Conservation (phyloP, 768 basidiomycete species). For the Galerina marginata region DNA sequence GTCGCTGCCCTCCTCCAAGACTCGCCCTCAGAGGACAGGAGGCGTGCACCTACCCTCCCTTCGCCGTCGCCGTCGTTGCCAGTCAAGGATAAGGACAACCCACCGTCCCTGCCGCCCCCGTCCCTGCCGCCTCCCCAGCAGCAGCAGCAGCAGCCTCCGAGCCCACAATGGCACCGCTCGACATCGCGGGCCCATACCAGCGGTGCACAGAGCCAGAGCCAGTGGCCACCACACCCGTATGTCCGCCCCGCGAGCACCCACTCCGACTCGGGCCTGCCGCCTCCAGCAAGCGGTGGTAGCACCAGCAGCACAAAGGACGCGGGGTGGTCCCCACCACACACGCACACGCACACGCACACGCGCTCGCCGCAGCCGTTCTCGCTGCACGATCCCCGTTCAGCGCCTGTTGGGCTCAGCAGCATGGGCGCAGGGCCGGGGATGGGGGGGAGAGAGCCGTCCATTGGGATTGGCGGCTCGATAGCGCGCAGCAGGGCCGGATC, state of each 20-base stretch:
- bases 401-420: neutral
- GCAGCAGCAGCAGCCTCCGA: slow-evolving; percentile 1
- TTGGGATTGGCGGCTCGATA: neutral
- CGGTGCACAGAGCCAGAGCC: slow-evolving; percentile 3
- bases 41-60: slow-evolving; percentile 19
- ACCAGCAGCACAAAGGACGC: neutral
- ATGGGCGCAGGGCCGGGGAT: neutral
- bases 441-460: slow-evolving; percentile 4
- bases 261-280: slow-evolving; percentile 1
- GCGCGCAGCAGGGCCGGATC: slow-evolving; percentile 15
- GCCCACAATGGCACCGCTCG: slow-evolving; percentile 1
- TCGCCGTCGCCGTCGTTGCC: no score
- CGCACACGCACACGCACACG: slow-evolving; percentile 13
- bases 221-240: slow-evolving; percentile 4
- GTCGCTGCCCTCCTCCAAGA: slow-evolving; percentile 72
- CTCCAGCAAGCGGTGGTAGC: slow-evolving; percentile 6
- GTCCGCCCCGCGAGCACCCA: slow-evolving; percentile 6
- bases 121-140: neutral
- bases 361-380: slow-evolving; percentile 1
- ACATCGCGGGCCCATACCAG: neutral
- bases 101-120: neutral
- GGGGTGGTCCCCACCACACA: slow-evolving; percentile 8
- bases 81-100: neutral
- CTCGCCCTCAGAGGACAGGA: slow-evolving; percentile 63
- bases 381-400: neutral